Base-by-base conservation (phyloP, 116 monocot genomes). In the Papilionanthe hybrid region DNA sequence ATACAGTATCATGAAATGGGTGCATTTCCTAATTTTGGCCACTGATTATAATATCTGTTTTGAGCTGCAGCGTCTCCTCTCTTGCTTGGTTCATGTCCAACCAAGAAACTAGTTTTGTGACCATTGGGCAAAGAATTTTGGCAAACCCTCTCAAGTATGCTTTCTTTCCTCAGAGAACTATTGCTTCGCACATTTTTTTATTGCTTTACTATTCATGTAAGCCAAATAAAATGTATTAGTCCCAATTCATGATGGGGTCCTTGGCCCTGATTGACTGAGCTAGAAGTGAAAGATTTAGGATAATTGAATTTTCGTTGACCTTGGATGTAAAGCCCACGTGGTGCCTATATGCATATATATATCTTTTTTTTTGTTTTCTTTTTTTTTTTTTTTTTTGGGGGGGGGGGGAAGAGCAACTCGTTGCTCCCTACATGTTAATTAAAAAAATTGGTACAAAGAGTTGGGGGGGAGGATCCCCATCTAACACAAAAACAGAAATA, bases 51-150 rank as follows among this genome's bases (percentile, higher is more conserved):
- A 41, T 74, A 42, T 7, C 42, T 60, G 80, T 72, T 43, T 77
- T 72, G 23, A 19, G n/a, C 84, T 85, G 27, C 87, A 96, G 96
- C 88, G 96, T 96, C 83, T 96, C 96, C 69, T 96, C 96, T 78
- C 92, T 96, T 85, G 96, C 96, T 25, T 93, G 96, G 96, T 96
- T 96, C 82, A 96, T 96, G 96, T 96, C 96, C 63, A 96, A 93
- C 81, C 96, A 96, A 83, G 93, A 96, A 81, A 96, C 91, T 29
- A 96, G 96, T 77, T 96, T 96, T 86, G 96, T 96, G 55, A 96
- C 96, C 17, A 96, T 96, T 81, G 93, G 93, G n/a, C 96, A 96
- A 78, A 55, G 96, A 85, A 82, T 96, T 85, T 80, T 96, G 68
- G 96, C 93, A 55, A 90, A 89, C 57, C 96, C 96, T 82, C 89